These are phyloP conservation scores for Colletotrichum musicola DNA, from an alignment of 2,329 filamentous ascomycete genomes.

Conservation along the genomic window DNA sequence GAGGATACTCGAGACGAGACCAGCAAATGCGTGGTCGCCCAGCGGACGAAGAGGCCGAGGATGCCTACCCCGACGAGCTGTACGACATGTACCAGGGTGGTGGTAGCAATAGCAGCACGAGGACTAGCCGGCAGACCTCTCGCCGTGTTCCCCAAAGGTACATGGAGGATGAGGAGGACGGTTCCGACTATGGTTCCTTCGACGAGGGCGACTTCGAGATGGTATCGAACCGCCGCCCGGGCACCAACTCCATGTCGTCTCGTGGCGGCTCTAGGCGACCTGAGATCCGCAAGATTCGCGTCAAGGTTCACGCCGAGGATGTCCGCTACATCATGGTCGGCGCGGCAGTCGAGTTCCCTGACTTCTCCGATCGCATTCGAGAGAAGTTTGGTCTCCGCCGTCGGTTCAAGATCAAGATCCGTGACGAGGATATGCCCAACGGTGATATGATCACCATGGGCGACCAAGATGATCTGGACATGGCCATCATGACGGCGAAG, in stretches of 20 bases:
- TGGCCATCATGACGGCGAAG: constrained; percentile 81
- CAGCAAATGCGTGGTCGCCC: constrained; percentile 38
- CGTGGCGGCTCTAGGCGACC: constrained; percentile 70
- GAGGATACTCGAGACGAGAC: constrained; percentile 45
- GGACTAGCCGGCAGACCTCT: constrained; percentile 55
- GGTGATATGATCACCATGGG: constrained; percentile 97
- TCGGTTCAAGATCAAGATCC: constrained; percentile 89
- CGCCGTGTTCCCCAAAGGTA: constrained; percentile 66
- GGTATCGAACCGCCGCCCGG: constrained; percentile 67
- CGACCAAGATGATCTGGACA: constrained; percentile 95
- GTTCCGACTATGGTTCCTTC: constrained; percentile 77
- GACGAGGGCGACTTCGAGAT: constrained; percentile 87
- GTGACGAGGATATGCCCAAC: constrained; percentile 80
- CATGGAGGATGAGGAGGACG: constrained; percentile 83
- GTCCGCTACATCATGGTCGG: constrained; percentile 93
- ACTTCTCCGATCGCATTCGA: constrained; percentile 82
- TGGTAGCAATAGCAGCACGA: constrained; percentile 49
- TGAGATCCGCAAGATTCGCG: constrained; percentile 82
- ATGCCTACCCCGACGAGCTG: constrained; percentile 76
- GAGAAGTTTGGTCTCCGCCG: constrained; percentile 86
- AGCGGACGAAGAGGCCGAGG: constrained; percentile 66
- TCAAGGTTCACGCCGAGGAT: constrained; percentile 94
- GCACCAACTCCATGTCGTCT: constrained; percentile 59
- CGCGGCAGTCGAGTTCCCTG: constrained; percentile 77
- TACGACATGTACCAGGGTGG: constrained; percentile 71